Conservation (phyloP, 257 asterid genomes). For the Thymus quinquecostatus region DNA sequence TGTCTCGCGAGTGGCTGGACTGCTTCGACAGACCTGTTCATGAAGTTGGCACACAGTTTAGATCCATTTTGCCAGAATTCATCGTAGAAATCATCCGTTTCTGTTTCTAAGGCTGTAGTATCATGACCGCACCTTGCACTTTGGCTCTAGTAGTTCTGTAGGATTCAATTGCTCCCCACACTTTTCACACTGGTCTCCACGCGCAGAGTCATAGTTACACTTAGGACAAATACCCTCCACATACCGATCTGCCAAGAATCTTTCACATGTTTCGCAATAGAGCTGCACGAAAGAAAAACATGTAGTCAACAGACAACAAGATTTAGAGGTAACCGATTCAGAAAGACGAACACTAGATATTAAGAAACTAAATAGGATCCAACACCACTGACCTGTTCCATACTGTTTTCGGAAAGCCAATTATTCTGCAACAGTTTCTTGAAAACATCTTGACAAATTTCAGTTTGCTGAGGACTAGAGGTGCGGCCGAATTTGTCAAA, state of each 20-base stretch:
- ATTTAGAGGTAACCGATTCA: background rate
- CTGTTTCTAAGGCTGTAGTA: constrained; percentile 3
- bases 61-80: constrained; percentile 4
- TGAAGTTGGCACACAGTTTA: constrained; percentile 23
- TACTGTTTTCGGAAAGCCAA: constrained; percentile 78
- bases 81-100: too few relatives aligned
- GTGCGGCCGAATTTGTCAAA: constrained; percentile 97
- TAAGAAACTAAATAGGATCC: constrained; percentile 1
- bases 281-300: constrained; percentile 47
- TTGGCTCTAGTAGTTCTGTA: constrained; percentile 75
- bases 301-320: background rate
- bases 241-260: constrained; percentile 87
- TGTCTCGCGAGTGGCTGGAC: constrained; percentile 75
- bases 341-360: background rate
- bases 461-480: constrained; percentile 86
- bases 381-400: constrained; percentile 68
- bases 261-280: constrained; percentile 68
- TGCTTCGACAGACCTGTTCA: constrained; percentile 65
- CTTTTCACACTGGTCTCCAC: constrained; percentile 96
- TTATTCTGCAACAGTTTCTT: constrained; percentile 67
- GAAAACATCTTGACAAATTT: constrained; percentile 84
- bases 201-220: constrained; percentile 86
- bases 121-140: constrained; percentile 69
- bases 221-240: constrained; percentile 86
- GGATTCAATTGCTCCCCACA: constrained; percentile 89